phyloP scores from a whole-genome alignment of 257 asterid species.

The Nicotiana benthamiana region DNA sequence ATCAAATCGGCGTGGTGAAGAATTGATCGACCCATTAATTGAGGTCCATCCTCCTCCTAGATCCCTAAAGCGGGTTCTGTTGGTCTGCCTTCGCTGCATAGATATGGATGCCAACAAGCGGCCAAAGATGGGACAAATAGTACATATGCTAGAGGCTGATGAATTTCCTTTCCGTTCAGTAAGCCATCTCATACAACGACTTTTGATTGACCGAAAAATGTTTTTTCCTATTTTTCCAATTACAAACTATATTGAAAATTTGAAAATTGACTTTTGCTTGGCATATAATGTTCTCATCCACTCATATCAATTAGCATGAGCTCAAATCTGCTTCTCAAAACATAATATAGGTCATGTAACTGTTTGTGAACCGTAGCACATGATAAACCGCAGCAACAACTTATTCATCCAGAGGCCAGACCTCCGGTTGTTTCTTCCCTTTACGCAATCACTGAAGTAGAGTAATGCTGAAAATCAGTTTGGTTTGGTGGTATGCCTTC shows the following conservation, averaged over 20 bases:
- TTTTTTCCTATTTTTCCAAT: background rate
- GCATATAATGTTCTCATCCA: background rate
- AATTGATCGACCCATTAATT: slow-evolving; percentile 66
- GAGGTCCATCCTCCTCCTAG: slow-evolving; percentile 68
- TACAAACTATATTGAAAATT: background rate
- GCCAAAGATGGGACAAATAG: slow-evolving; percentile 97
- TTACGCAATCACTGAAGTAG: too few species aligned
- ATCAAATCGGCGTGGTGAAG: slow-evolving; percentile 72
- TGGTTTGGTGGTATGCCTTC: too few species aligned
- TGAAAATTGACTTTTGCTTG: background rate
- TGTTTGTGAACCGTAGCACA: background rate
- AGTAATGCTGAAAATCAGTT: too few species aligned
- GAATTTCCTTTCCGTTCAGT: slow-evolving; percentile 74
- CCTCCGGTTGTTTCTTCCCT: too few species aligned
- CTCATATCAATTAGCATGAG: background rate
- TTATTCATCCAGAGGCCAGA: background rate
- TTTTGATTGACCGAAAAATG: background rate
- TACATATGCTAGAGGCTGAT: slow-evolving; percentile 97
- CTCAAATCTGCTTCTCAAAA: background rate
- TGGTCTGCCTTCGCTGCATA: slow-evolving; percentile 85
- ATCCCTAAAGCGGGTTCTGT: slow-evolving; percentile 64
- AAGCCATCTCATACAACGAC: slow-evolving; percentile 14
- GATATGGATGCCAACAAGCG: slow-evolving; percentile 86
- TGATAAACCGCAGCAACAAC: background rate
- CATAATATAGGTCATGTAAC: background rate